phyloP scores from a whole-genome alignment of 225 moss, liverwort and hornwort genomes.

The Physcomitrium patens region DNA sequence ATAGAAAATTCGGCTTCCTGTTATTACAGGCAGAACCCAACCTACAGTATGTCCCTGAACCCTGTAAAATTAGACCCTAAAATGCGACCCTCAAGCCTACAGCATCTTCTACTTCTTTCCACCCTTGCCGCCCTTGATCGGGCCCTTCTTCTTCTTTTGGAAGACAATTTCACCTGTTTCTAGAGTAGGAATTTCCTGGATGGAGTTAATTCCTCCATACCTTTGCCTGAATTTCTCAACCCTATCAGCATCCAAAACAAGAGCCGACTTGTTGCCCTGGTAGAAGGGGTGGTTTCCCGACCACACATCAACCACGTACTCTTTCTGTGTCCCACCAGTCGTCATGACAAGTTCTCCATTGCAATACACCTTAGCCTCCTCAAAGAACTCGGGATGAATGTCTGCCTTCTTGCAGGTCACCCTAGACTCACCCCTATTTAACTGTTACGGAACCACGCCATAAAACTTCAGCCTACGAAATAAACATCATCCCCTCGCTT shows the following conservation, averaged over 20 bases:
- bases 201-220: constrained; percentile 55
- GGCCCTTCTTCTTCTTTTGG: constrained; percentile 76
- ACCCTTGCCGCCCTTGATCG: constrained; percentile 67
- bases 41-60: constrained; percentile 23
- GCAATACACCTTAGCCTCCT: too few species aligned
- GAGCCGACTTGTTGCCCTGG: constrained; percentile 28
- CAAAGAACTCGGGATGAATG: too few species aligned
- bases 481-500: too few species aligned
- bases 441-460: too few species aligned
- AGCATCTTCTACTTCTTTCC: constrained; percentile 64
- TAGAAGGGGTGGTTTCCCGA: too few species aligned
- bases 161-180: constrained; percentile 80
- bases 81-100: not conserved
- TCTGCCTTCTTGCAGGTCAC: too few species aligned
- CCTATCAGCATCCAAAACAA: constrained; percentile 83
- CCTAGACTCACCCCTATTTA: too few species aligned
- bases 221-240: constrained; percentile 90
- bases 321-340: too few species aligned
- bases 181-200: constrained; percentile 74
- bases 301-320: too few species aligned
- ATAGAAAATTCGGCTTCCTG: not conserved
- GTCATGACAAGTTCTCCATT: too few species aligned
- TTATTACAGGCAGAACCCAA: constrained; percentile 19
- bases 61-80: not conserved
- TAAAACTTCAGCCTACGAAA: too few species aligned